Conservation (phyloP, 805 yeast species). For the Candida morakotiae region DNA sequence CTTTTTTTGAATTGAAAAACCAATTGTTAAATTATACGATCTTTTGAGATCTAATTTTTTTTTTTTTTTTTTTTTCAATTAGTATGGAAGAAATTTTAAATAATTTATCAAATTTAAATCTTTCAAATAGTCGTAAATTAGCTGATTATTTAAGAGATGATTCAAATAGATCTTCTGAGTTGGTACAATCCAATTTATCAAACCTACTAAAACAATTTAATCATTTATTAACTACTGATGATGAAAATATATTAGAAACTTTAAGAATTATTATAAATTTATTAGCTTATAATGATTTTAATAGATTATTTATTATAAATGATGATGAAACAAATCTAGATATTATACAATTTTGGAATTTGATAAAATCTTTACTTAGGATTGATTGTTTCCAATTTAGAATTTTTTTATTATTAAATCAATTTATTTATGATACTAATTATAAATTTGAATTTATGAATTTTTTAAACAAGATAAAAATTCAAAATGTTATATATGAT, state of each 20-base stretch:
- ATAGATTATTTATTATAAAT: conserved; percentile 13
- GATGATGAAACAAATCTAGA: conserved; percentile 1
- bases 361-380: conserved; percentile 1
- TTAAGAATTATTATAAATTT: conserved; percentile 31
- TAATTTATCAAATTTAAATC: conserved; percentile 3
- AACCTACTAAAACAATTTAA: conserved; percentile 1
- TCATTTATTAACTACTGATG: not conserved
- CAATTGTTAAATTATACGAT: no score
- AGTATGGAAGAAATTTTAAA: conserved; percentile 2
- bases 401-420: conserved; percentile 22
- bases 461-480: conserved; percentile 10
- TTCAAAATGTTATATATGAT: conserved; percentile 4
- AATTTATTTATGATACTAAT: conserved; percentile 27
- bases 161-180: conserved; percentile 11
- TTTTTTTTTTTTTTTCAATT: not conserved
- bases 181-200: conserved; percentile 1
- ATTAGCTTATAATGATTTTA: conserved; percentile 30
- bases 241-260: conserved; percentile 13
- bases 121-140: conserved; percentile 4
- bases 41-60: not conserved
- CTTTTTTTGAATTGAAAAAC: no score
- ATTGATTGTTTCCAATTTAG: conserved; percentile 5
- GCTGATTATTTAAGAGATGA: conserved; percentile 21
- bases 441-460: conserved; percentile 12
- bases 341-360: conserved; percentile 17